Percentiles rank a stretch among this genome's conserved stretches.
These are phyloP conservation scores for Terana coerulea DNA, from an alignment of 768 basidiomycete genomes.

Conservation along the genomic window DNA sequence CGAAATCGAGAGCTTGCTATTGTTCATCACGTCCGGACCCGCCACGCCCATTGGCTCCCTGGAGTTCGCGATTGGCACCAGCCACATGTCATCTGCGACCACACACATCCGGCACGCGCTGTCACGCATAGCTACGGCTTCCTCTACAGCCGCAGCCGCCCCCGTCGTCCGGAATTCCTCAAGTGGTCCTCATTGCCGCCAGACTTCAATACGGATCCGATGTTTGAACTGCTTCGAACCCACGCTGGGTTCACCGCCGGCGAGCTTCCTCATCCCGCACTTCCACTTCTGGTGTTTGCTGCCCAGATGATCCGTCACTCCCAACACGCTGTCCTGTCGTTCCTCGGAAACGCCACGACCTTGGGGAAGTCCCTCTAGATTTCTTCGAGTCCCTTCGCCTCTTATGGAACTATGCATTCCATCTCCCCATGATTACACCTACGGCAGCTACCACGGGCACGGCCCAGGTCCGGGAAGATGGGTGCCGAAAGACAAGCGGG, in stretches of 20 bases:
- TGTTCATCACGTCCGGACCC: neutral
- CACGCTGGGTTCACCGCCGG: neutral
- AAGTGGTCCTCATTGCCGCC: neutral
- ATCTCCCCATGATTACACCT: neutral
- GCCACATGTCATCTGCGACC: neutral
- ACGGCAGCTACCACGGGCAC: neutral
- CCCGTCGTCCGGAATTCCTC: neutral
- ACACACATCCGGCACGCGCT: neutral
- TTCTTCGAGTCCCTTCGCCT: neutral
- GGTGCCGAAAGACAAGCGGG: slow-evolving; percentile 1
- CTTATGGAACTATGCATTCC: neutral
- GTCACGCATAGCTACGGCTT: neutral
- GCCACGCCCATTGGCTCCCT: neutral
- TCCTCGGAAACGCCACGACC: neutral
- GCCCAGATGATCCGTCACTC: neutral
- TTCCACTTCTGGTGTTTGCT: neutral
- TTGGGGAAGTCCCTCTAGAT: neutral
- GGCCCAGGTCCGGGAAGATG: neutral
- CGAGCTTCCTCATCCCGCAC: neutral
- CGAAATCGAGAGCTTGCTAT: neutral
- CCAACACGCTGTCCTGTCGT: neutral
- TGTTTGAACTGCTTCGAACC: neutral
- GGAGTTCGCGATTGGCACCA: neutral
- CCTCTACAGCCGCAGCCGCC: neutral
- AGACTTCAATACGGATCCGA: neutral